phyloP scores from a whole-genome alignment of 1,284 basidiomycete genomes.

The Malassezia nana region DNA sequence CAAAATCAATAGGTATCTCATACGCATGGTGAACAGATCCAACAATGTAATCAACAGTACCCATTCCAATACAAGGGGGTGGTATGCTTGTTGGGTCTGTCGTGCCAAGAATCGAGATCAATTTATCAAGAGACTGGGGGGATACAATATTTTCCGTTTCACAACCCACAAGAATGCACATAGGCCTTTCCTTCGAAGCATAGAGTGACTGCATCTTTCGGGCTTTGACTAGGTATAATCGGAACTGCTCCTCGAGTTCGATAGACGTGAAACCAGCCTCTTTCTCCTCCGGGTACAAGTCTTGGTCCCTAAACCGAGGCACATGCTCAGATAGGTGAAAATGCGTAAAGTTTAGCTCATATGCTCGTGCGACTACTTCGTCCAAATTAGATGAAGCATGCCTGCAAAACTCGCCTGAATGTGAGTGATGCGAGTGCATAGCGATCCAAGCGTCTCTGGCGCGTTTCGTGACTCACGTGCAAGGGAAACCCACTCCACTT shows the following conservation, averaged over 20 bases:
- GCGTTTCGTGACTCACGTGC: background rate
- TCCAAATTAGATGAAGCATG: constrained; percentile 72
- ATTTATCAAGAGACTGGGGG: constrained; percentile 56
- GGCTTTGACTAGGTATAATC: constrained; percentile 64
- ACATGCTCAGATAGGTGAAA: constrained; percentile 92
- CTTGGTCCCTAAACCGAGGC: constrained; percentile 66
- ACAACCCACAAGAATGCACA: constrained; percentile 73
- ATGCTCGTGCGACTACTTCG: constrained; percentile 68
- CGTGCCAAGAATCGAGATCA: constrained; percentile 50
- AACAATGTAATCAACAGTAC: constrained; percentile 72
- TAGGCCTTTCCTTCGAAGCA: constrained; percentile 32
- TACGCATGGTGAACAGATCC: constrained; percentile 88
- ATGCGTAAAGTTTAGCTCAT: constrained; percentile 64
- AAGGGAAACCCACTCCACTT: background rate
- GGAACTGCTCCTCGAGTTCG: constrained; percentile 57
- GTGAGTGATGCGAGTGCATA: constrained; percentile 64
- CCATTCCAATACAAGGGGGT: constrained; percentile 12
- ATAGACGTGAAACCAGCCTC: constrained; percentile 51
- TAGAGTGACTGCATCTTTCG: constrained; percentile 57
- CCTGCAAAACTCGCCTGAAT: constrained; percentile 91
- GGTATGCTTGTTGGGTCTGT: background rate
- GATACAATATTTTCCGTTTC: constrained; percentile 82
- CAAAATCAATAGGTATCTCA: constrained; percentile 84
- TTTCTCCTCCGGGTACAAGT: constrained; percentile 87
- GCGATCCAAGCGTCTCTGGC: background rate